Percentiles rank a stretch among this genome's conserved stretches.
phyloP scores from a whole-genome alignment of 139 green algal genomes.

The Gonium pectorale region DNA sequence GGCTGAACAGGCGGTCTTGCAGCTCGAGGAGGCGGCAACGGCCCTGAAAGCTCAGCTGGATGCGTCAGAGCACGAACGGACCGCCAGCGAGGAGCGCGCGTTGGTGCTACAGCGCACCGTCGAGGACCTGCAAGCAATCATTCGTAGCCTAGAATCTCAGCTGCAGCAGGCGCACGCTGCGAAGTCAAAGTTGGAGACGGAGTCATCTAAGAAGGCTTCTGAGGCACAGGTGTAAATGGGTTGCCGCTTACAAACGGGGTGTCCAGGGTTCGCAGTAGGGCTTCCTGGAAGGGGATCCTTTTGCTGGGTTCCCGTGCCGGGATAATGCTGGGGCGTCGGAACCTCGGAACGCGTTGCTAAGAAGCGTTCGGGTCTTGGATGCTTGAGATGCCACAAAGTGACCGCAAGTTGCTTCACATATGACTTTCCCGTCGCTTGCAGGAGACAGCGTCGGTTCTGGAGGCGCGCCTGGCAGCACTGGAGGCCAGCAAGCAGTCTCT shows the following conservation, averaged over 20 bases:
- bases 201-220: neutral
- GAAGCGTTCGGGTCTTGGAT: no score
- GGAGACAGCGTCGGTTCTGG: no score
- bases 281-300: no score
- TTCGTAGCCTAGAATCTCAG: neutral
- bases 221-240: neutral
- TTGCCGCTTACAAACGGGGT: no score
- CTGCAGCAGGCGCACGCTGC: neutral
- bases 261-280: no score
- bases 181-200: neutral
- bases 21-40: neutral
- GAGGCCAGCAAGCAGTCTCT: constrained; percentile 7
- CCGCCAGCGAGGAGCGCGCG: neutral
- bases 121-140: neutral
- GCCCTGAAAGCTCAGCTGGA: neutral
- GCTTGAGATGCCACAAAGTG: no score
- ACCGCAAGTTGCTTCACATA: no score
- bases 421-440: no score
- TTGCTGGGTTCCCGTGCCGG: no score
- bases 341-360: no score
- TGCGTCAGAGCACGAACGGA: neutral
- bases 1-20: neutral
- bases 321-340: no score
- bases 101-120: neutral
- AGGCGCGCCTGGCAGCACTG: constrained; percentile 5